Evolutionary conservation across 495 filamentous ascomycete genomes (phyloP), one percentile per base, ranked within the genome.

Genomic region (Neurospora tetrasperma): DNA sequence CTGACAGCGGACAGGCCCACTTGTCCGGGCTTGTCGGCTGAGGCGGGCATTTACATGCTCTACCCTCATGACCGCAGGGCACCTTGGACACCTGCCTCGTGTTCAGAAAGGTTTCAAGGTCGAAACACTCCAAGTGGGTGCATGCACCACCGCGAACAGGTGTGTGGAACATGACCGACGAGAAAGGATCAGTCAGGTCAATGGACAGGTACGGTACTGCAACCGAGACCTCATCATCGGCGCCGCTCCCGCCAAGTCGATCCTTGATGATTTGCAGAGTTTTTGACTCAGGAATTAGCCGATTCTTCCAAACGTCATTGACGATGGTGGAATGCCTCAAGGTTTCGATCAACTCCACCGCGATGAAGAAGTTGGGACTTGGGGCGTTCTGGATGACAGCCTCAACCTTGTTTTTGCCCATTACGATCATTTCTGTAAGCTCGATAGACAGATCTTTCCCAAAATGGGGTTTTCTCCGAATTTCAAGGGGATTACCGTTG

Each of bases 91-190:
- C 83, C 73, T 79, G 82, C 0, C 91, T 86, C 0, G 91, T 93
- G 16, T 82, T 77, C 14, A 98, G 85, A 82, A 91, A 97, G 0
- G 88, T 93, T 38, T 93, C 88, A 31, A 96, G 89, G 79, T 98
- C 94, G 78, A 98, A 97, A 79, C 93, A 96, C 80, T 97, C 93
- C 43, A 88, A 81, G 78, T 98, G 94, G 8, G 81, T 81, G 79
- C 87, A 89, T 18, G 62, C 68, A 8, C 74, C 81, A 16, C 92
- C 89, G 20, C 94, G 89, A 8, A 88, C 92, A 4, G 94, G 94
- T 0, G 86, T 82, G 4, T 87, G 82, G 77, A 91, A 94, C n/a
- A 96, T 88, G 4, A 80, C 81, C 0, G 88, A 85, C 69, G 84
- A 89, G 79, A 92, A 94, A 0, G 94, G 93, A 78, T 97, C 93